Evolutionary conservation across 106 monocot genomes (phyloP), one percentile per base, ranked within the genome.

Genomic region (Platanthera guangdongensis): DNA sequence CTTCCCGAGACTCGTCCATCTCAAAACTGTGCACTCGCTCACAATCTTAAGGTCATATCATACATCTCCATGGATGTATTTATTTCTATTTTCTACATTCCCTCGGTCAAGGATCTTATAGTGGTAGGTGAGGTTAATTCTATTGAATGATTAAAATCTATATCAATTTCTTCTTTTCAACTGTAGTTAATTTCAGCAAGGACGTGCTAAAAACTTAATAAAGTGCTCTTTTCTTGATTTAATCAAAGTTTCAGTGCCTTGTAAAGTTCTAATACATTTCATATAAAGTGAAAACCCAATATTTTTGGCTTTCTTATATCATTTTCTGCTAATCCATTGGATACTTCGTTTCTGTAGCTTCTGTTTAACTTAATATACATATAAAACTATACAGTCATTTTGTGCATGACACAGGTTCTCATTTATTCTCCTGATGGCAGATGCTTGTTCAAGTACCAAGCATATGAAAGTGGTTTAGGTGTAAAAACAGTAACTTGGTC

Each of bases 371-470:
- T 5, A 53, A 54, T 62, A 52, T 59, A n/a, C 68, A 16, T 74
- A 63, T 39, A 71, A 73, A 51, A 0, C 46, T 79, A 18, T 80
- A 21, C 49, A 76, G 50, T 49, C 51, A 80, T 64, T 81, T 28
- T 81, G 75, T 68, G 68, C 48, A 47, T 85, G 73, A 32, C 80
- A 25, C 84, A 97, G 97, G 89, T 99, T 76, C 71, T 99, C 70
- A 86, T 99, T 75, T 99, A 99, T 99, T 99, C 97, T 72, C 97
- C 94, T 53, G 94, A 99, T 84, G 97, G 97, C 47, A 91, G 97
- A 83, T 99, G 97, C 83, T 76, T 99, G 55, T 89, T 87, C 55
- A 99, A 99, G 83, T 99, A 99, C 74, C 89, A 89, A 82, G 89
- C 97, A 39, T 99, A 99, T 82, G 97, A 94, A 81, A 89, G 94